Evolutionary conservation across 2,329 filamentous ascomycete species (phyloP).

Genomic region (Ceratocystis huliohia): DNA sequence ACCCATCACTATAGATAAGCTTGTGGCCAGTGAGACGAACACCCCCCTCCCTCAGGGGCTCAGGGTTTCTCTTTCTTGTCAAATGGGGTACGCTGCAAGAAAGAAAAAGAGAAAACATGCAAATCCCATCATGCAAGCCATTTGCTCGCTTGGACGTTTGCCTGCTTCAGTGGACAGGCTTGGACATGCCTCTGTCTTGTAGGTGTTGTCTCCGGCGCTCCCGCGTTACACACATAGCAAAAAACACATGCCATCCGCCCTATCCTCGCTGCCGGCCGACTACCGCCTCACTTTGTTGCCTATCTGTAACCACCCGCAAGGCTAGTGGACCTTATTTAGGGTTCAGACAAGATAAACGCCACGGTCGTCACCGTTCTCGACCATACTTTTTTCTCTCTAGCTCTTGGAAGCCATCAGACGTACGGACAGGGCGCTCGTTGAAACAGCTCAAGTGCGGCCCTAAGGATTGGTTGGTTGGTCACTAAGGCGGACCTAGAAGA

Average conservation of each 20-base stretch:
- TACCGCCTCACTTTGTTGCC: background rate
- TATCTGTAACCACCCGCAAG: background rate
- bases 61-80: background rate
- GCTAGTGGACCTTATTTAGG: background rate
- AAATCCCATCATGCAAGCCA: constrained; percentile 3
- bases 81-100: background rate
- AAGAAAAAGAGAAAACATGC: constrained; percentile 1
- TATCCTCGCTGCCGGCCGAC: no score
- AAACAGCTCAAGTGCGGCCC: constrained; percentile 2
- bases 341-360: background rate
- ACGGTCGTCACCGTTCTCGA: background rate
- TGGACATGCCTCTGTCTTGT: background rate
- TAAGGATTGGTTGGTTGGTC: background rate
- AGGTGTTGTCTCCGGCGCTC: background rate
- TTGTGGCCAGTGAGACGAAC: constrained; percentile 5
- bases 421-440: background rate
- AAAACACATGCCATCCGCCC: background rate
- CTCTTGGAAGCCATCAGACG: no score
- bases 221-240: background rate
- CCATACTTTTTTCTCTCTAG: no score
- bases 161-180: background rate
- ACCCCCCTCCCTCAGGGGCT: background rate
- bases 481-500: background rate
- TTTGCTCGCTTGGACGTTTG: background rate
- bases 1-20: background rate